Base-by-base conservation (phyloP, 352 stramenopile genomes). In the Globisporangium abappressorium region DNA sequence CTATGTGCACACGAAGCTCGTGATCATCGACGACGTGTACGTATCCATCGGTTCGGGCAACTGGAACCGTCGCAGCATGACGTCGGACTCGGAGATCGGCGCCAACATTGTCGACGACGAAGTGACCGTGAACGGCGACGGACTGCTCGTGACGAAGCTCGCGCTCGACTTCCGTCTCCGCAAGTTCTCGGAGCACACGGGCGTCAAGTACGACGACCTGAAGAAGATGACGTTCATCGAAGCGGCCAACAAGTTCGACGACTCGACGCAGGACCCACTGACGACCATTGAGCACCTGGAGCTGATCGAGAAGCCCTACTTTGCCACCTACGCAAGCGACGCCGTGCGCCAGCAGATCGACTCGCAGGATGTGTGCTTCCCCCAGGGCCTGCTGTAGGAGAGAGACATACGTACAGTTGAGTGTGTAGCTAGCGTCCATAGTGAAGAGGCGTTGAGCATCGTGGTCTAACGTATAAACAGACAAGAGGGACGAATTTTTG, bases 11-110 rank as follows among this genome's bases (percentile, higher is more conserved):
- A 83, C 75, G 54, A 94, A 95, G 57, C 61, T 93, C 20, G 65
- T 96, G 59, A 72, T 94, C 56, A 65, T 92, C 36, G 84, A 92
- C 65, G 84, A 90, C 64, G 84, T 92, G 20, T 89, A 84, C 64
- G 28, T 92, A 1, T 85, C 80, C 0, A 43, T 98, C 62, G 90
- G 92, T 8, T 97, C 87, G 43, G 84, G 88, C 58, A 98, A 98
- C 78, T 97, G 96, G 73, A 98, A 98, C 70, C 87, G 96, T 63
- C 87, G 81, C 54, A 87, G 81, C 59, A 90, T 90, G 79, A 90
- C 80, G 9, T 80, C 69, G 3, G 84, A 89, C 74, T 81, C 74
- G 55, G 81, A 92, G 69, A 75, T 89, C 18, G 78, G 71, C 1
- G 81, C 79, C 0, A 85, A 86, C 38, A 57, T 89, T 28, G 73